Percentiles rank a stretch among this genome's conserved stretches.
Evolutionary conservation across 2,329 filamentous ascomycete genomes (phyloP).

Genomic region (Alternaria burnsii): DNA sequence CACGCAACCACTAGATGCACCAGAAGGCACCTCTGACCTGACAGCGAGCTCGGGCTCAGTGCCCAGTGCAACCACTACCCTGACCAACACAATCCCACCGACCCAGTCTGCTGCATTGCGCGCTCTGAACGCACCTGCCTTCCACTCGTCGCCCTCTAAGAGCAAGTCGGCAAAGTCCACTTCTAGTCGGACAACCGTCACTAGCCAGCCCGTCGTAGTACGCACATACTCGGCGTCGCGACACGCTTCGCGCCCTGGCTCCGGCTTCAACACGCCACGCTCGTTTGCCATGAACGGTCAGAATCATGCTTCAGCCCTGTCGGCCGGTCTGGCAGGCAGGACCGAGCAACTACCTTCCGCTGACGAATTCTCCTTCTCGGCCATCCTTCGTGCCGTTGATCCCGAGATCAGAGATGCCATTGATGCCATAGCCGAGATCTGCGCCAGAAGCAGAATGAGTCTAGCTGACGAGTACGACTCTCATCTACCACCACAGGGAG

Average conservation of each 20-base stretch:
- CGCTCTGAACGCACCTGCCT: slow-evolving; percentile 51
- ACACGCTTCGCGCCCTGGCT: slow-evolving; percentile 45
- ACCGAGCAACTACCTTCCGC: slow-evolving; percentile 54
- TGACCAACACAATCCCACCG: slow-evolving; percentile 49
- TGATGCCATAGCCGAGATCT: slow-evolving; percentile 70
- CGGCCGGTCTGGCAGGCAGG: slow-evolving; percentile 40
- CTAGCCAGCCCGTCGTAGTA: slow-evolving; percentile 56
- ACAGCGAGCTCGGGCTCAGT: slow-evolving; percentile 44
- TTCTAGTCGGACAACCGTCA: slow-evolving; percentile 50
- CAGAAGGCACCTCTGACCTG: slow-evolving; percentile 41
- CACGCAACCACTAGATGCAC: slow-evolving; percentile 40
- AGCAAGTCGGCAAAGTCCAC: slow-evolving; percentile 50
- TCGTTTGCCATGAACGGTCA: slow-evolving; percentile 44
- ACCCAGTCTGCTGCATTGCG: slow-evolving; percentile 50
- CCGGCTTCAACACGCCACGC: slow-evolving; percentile 44
- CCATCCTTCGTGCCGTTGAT: slow-evolving; percentile 65
- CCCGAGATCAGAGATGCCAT: slow-evolving; percentile 66
- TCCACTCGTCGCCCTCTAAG: slow-evolving; percentile 43
- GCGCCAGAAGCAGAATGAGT: slow-evolving; percentile 67
- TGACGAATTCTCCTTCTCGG: slow-evolving; percentile 64
- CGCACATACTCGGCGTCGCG: slow-evolving; percentile 51
- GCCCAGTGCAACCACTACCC: slow-evolving; percentile 47
- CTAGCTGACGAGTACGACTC: slow-evolving; percentile 70
- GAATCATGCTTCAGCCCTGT: slow-evolving; percentile 37
- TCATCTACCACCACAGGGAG: slow-evolving; percentile 68